Percentiles rank a stretch among this genome's conserved stretches.
Conservation (phyloP, 352 stramenopile species). For the Blastocystis sp. region DNA sequence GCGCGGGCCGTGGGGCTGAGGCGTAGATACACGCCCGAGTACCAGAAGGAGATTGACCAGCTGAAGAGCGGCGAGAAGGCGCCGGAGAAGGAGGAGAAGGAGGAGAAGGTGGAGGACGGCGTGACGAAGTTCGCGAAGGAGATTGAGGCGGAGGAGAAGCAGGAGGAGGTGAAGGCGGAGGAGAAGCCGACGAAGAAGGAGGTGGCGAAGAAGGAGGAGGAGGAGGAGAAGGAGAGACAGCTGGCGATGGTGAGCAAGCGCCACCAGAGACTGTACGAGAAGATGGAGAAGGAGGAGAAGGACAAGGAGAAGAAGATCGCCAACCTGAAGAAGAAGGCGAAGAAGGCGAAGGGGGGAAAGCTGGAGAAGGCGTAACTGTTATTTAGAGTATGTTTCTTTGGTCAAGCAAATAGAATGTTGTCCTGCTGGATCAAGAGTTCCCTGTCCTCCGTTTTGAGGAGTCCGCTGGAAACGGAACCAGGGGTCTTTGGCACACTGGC, state of each 20-base stretch:
- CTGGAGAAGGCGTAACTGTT: slow-evolving; percentile 5
- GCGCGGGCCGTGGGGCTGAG: background rate
- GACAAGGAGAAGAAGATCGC: slow-evolving; percentile 70
- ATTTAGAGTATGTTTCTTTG: background rate
- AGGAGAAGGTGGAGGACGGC: slow-evolving; percentile 49
- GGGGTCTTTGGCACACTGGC: background rate
- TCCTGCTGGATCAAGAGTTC: background rate
- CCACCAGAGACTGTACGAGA: slow-evolving; percentile 71
- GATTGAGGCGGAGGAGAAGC: slow-evolving; percentile 73
- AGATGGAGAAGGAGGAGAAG: slow-evolving; percentile 72
- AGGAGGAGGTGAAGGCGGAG: slow-evolving; percentile 70
- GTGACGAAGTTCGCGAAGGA: slow-evolving; percentile 76
- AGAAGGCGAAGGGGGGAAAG: slow-evolving; percentile 39
- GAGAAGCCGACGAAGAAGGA: slow-evolving; percentile 70
- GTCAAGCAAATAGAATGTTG: background rate
- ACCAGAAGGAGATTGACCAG: slow-evolving; percentile 85
- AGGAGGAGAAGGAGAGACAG: slow-evolving; percentile 76
- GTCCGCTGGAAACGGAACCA: background rate
- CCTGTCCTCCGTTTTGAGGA: background rate
- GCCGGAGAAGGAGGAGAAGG: slow-evolving; percentile 74
- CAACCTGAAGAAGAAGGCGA: slow-evolving; percentile 73
- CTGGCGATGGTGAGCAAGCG: slow-evolving; percentile 72
- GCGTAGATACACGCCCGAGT: slow-evolving; percentile 87
- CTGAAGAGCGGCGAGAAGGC: slow-evolving; percentile 73
- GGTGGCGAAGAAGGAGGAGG: slow-evolving; percentile 74